Base-by-base conservation (phyloP, 345 rosid genomes). In the Mangifera indica region DNA sequence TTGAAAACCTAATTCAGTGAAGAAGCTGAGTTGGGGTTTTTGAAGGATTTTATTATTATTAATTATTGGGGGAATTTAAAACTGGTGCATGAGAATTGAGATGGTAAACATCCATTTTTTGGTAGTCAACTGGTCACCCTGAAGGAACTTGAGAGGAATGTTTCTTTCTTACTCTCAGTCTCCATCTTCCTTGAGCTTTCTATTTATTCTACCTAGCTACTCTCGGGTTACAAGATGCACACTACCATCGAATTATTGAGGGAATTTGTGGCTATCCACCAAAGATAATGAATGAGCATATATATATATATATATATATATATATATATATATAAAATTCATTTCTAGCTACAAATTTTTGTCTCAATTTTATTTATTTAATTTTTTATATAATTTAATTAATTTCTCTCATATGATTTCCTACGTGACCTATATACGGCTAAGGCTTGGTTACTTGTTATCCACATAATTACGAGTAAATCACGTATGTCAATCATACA, bases 201-300 rank as follows among this genome's bases (percentile, higher is more conserved):
- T 29, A 26, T 18, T 2, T 20, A 32, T 20, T 7, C 13, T 15
- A 2, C 29, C n/a, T n/a, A n/a, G n/a, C n/a, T 62, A 22, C 48
- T 13, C n/a, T 10, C 37, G 7, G 40, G 51, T 34, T 45, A 53
- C 34, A 24, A 45, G 9, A 10, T 45, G 69, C 46, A 69, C 72
- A 78, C 81, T 65, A 49, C 46, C 18, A 6, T 15, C 70, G 13
- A 71, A 63, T 79, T 67, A 76, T 76, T 48, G 73, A 70, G 74
- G 54, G 66, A 40, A 62, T 68, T 53, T 59, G 66, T 68, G 66
- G 63, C 49, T 64, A 7, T 42, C 42, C 8, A 37, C 42, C 5
- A 37, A 37, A 37, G 42, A 37, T 49, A 24, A 46, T 59, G 25
- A 59, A 29, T 22, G 15, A 45, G 25, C 3, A 29, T 3, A 29